phyloP scores from a whole-genome alignment of 2,329 filamentous ascomycete species.

The Teratosphaeria gauchensis region DNA sequence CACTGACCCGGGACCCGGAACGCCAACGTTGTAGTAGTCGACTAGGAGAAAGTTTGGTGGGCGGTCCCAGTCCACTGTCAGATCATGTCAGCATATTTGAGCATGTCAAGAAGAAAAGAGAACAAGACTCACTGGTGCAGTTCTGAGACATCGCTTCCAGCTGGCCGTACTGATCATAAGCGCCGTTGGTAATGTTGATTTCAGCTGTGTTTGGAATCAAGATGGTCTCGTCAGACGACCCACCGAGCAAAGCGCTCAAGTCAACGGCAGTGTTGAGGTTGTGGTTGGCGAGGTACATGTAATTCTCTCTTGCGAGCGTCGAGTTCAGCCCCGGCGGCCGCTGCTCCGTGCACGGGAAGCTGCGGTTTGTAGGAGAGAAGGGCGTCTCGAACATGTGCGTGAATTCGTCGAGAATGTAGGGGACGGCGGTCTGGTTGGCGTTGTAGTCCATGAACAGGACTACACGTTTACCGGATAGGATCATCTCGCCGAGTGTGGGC shows the following conservation, averaged over 20 bases:
- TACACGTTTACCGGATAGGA: constrained; percentile 55
- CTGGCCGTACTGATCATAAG: constrained; percentile 51
- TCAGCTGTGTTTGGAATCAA: constrained; percentile 63
- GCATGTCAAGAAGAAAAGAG: neutral
- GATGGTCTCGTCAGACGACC: constrained; percentile 34
- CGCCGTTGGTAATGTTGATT: constrained; percentile 63
- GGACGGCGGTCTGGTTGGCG: constrained; percentile 66
- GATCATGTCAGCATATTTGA: neutral
- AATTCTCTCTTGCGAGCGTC: constrained; percentile 42
- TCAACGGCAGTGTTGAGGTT: constrained; percentile 75
- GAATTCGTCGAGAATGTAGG: constrained; percentile 84
- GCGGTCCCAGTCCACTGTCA: constrained; percentile 48
- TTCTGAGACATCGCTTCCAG: constrained; percentile 55
- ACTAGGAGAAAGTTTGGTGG: constrained; percentile 73
- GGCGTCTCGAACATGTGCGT: constrained; percentile 84
- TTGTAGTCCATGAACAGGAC: constrained; percentile 79
- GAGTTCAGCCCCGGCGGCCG: constrained; percentile 59
- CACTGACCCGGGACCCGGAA: constrained; percentile 55
- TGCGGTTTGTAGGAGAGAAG: constrained; percentile 60
- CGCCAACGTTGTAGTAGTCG: constrained; percentile 72
- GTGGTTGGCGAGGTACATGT: constrained; percentile 79
- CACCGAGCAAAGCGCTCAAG: constrained; percentile 42
- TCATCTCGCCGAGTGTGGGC: constrained; percentile 73
- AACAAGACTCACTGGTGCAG: constrained; percentile 42
- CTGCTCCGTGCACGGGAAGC: constrained; percentile 70